phyloP scores from a whole-genome alignment of 192 early-diverging fungal species.

The Umbelopsis sp. region DNA sequence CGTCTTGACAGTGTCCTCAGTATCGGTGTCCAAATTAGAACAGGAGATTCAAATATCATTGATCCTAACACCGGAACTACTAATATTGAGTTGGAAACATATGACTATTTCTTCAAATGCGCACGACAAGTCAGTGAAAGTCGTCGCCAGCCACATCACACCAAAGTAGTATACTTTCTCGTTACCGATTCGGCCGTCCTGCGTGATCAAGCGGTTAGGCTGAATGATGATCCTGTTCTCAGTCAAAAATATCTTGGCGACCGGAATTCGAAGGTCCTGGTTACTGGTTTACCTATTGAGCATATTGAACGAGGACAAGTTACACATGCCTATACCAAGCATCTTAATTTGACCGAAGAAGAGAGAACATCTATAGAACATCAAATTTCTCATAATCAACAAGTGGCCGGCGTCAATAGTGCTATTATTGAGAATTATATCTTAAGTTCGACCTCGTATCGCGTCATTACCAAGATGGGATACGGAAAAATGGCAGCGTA shows the following conservation, averaged over 20 bases:
- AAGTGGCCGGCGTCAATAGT: constrained; percentile 21
- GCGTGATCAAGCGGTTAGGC: constrained; percentile 16
- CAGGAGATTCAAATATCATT: constrained; percentile 19
- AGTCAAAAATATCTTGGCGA: constrained; percentile 2
- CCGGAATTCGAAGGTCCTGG: constrained; percentile 1
- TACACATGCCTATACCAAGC: neutral
- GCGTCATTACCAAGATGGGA: constrained; percentile 27
- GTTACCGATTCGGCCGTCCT: constrained; percentile 18
- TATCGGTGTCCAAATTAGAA: constrained; percentile 40
- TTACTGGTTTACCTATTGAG: constrained; percentile 31
- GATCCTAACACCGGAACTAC: neutral
- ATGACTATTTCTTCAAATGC: constrained; percentile 30
- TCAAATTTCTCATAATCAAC: neutral
- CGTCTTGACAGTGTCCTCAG: constrained; percentile 38
- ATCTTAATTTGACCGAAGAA: neutral
- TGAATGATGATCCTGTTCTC: constrained; percentile 21
- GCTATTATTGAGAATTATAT: constrained; percentile 32
- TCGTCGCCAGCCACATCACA: constrained; percentile 16
- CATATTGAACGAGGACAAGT: constrained; percentile 23
- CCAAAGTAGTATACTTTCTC: constrained; percentile 25
- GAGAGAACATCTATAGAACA: neutral
- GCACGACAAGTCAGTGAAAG: constrained; percentile 25
- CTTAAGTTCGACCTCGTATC: constrained; percentile 24
- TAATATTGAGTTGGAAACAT: constrained; percentile 9
- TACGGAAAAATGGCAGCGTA: constrained; percentile 32